Percentiles rank a stretch among this genome's conserved stretches.
These are phyloP conservation scores for Irpex sp. DNA, from an alignment of 1,284 basidiomycete species.

Conservation along the genomic window DNA sequence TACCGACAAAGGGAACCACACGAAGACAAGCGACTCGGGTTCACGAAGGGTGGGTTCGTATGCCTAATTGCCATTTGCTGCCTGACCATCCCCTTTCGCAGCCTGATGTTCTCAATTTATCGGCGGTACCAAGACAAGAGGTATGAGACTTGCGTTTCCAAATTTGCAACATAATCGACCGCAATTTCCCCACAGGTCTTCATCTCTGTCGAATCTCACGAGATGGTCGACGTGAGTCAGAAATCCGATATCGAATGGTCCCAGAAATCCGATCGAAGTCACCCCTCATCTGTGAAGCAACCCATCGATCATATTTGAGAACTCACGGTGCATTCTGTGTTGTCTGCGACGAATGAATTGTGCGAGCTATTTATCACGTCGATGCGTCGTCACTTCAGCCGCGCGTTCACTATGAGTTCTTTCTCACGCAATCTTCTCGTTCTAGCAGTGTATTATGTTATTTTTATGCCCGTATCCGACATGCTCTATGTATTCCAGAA, in stretches of 20 bases:
- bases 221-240: conserved; percentile 22
- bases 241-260: conserved; percentile 10
- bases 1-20: conserved; percentile 1
- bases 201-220: conserved; percentile 29
- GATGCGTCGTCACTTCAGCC: no score
- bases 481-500: no score
- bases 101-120: conserved; percentile 14
- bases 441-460: no score
- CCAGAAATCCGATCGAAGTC: background rate
- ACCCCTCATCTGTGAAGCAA: background rate
- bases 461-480: no score
- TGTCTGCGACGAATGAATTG: no score
- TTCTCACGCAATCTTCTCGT: no score
- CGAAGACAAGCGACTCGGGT: background rate
- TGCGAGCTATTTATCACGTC: no score
- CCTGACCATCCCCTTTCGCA: background rate
- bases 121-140: conserved; percentile 9
- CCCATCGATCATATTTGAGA: background rate
- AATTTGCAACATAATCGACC: background rate
- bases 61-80: background rate
- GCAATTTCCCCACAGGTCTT: conserved; percentile 20
- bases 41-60: conserved; percentile 9
- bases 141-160: background rate
- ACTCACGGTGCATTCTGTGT: no score
- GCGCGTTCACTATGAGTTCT: no score